These are phyloP conservation scores for Salix udensis DNA, from an alignment of 345 rosid species.

Conservation along the genomic window DNA sequence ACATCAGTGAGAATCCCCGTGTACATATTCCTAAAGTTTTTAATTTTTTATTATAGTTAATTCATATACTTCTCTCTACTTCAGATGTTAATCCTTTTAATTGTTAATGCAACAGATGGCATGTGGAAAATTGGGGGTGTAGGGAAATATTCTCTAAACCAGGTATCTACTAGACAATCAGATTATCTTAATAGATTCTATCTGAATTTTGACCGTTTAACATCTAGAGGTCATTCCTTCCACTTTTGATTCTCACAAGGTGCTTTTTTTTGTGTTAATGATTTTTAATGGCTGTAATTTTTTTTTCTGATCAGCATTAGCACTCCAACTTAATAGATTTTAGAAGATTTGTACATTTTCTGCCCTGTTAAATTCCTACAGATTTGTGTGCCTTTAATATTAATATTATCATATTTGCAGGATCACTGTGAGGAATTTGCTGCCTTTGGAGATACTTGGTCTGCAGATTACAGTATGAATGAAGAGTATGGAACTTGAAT, in stretches of 20 bases:
- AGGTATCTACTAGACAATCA: conserved; percentile 38
- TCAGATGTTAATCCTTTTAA: neutral
- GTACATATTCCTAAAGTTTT: neutral
- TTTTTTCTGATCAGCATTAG: no score
- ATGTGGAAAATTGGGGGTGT: conserved; percentile 27
- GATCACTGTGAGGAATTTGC: conserved; percentile 22
- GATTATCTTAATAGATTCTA: neutral
- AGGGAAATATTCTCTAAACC: conserved; percentile 28
- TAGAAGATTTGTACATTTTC: neutral
- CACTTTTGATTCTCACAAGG: neutral
- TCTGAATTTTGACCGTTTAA: neutral
- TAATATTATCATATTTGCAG: conserved; percentile 20
- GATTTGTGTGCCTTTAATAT: neutral
- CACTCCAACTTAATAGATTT: neutral
- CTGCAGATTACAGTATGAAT: conserved; percentile 11
- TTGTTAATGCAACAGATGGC: conserved; percentile 44
- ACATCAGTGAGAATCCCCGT: no score
- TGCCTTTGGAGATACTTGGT: conserved; percentile 19
- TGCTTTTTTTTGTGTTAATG: neutral
- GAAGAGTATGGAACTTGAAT: conserved; percentile 39
- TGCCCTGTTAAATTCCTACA: neutral
- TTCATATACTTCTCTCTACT: neutral
- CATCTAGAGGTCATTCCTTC: neutral
- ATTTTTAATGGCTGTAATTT: no score
- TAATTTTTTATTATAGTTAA: neutral